Percentiles rank a stretch among this genome's conserved stretches.
Evolutionary conservation across 2,329 filamentous ascomycete genomes (phyloP).

Genomic region (Didymellaceae sp.): DNA sequence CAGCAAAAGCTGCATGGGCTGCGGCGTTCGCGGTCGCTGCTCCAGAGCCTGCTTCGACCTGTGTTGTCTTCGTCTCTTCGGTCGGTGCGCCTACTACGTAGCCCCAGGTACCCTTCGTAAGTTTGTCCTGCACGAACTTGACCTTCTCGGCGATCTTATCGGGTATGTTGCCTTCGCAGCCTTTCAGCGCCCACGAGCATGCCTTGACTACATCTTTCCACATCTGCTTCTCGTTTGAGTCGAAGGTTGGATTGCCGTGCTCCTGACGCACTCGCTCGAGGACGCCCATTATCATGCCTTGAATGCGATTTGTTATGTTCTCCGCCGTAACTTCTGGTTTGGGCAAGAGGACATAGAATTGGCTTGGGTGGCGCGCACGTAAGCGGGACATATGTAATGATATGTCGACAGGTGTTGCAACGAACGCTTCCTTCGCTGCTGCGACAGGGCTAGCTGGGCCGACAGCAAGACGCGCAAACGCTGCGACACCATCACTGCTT

Average conservation of each 20-base stretch:
- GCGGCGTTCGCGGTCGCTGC: constrained; percentile 15
- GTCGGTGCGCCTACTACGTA: constrained; percentile 17
- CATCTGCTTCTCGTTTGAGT: constrained; percentile 24
- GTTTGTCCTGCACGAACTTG: constrained; percentile 31
- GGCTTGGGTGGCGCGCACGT: constrained; percentile 21
- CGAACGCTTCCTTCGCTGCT: constrained; percentile 17
- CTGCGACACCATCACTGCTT: constrained; percentile 16
- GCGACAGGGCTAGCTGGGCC: constrained; percentile 27
- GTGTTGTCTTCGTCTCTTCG: neutral
- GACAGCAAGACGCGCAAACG: constrained; percentile 36
- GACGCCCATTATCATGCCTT: constrained; percentile 43
- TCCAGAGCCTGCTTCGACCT: neutral
- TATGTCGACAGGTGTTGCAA: constrained; percentile 33
- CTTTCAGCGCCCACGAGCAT: constrained; percentile 35
- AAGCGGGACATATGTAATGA: constrained; percentile 22
- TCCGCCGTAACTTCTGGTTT: constrained; percentile 8
- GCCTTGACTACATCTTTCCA: constrained; percentile 35
- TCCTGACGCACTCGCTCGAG: constrained; percentile 34
- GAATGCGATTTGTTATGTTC: constrained; percentile 32
- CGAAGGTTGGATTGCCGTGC: constrained; percentile 28
- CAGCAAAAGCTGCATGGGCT: constrained; percentile 5
- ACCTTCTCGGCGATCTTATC: constrained; percentile 36
- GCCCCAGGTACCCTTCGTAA: constrained; percentile 34
- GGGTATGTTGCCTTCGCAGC: constrained; percentile 35
- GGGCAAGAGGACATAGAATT: constrained; percentile 34